Evolutionary conservation across 768 basidiomycete genomes (phyloP), one percentile per base, ranked within the genome.

Genomic region (Lactifluus piperatus): DNA sequence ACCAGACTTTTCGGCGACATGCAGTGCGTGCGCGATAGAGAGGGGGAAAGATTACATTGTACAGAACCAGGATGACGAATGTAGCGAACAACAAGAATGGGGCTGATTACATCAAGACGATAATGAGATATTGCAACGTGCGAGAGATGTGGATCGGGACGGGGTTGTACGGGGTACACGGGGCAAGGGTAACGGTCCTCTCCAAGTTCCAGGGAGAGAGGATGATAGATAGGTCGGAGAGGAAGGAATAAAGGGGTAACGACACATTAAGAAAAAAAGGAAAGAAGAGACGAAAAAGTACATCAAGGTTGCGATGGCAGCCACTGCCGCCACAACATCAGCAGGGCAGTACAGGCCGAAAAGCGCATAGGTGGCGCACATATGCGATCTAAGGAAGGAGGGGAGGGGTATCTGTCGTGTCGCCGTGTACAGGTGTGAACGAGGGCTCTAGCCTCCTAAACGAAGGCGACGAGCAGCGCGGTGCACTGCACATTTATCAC

Each of bases 391-490:
- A 60, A 41, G 43, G 49, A 51, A 9, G 34, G 13, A 13, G 58
- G 58, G 58, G 34, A 34, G 34, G 58, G 58, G 58, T 60, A 60
- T 60, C 18, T 24, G 48, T 60, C 27, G 53, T 36, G 43, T 55
- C 48, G 48, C 39, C 30, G 3, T 30, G 18, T 49, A 44, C n/a
- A 44, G 16, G 10, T 54, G 27, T 36, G 50, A 46, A 32, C 20
- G 16, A 37, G 18, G 22, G 34, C 51, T 36, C 32, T n/a, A 30
- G 16, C 32, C 9, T 14, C 41, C 34, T 9, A 44, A 26, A 9
- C 26, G 32, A 36, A 13, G 7, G 22, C 41, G 24, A 50, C 22
- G 47, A 30, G 53, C 32, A 55, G 48, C 24, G 53, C 53, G 34
- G 41, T 50, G 54, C 48, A 30, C 48, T 26, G 48, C 24, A 16